These are phyloP conservation scores for Trebouxia gelatinosa DNA, from an alignment of 163 green algal species.

Conservation along the genomic window DNA sequence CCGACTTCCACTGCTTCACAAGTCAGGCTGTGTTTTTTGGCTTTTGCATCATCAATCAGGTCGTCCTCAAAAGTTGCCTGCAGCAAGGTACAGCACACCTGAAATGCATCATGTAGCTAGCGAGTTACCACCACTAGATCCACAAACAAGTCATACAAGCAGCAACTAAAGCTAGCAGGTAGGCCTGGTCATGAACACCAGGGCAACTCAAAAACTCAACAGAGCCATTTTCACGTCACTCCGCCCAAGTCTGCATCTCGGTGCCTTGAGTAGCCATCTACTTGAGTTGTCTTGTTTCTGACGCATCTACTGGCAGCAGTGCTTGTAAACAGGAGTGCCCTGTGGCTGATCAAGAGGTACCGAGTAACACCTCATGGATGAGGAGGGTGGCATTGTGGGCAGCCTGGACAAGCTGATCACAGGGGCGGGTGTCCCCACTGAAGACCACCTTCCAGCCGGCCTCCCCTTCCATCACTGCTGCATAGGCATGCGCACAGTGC, in stretches of 20 bases:
- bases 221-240: no score
- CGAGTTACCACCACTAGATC: neutral
- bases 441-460: constrained; percentile 66
- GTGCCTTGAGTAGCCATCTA: no score
- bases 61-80: constrained; percentile 48
- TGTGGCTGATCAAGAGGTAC: neutral
- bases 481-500: constrained; percentile 73
- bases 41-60: constrained; percentile 30
- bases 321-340: neutral
- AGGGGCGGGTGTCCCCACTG: constrained; percentile 74
- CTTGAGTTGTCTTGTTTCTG: neutral
- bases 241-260: no score
- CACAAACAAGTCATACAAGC: no score
- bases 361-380: constrained; percentile 65
- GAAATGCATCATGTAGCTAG: neutral
- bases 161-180: no score
- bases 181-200: neutral
- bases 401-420: constrained; percentile 47
- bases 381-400: constrained; percentile 56
- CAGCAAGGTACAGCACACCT: neutral
- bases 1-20: constrained; percentile 57
- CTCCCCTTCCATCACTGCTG: constrained; percentile 48
- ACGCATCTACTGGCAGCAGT: neutral
- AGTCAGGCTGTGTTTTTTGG: constrained; percentile 71
- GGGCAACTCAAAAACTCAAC: neutral